Conservation (phyloP, 2,329 filamentous ascomycete genomes). For the Hypoxylon sp. region DNA sequence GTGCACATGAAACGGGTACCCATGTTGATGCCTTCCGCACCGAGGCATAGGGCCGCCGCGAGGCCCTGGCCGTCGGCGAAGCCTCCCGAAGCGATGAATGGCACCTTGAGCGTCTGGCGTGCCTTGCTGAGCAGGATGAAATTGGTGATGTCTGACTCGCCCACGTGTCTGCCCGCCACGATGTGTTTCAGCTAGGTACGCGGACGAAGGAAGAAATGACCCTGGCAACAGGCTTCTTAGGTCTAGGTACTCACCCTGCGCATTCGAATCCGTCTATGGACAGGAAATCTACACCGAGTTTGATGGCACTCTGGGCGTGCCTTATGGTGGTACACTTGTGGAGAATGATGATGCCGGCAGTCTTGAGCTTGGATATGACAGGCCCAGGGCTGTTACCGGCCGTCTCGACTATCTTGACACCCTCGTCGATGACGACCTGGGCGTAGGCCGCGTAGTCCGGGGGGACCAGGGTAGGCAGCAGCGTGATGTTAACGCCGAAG, state of each 20-base stretch:
- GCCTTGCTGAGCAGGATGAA: conserved; percentile 89
- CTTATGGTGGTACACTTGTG: conserved; percentile 99
- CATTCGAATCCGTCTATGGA: conserved; percentile 99
- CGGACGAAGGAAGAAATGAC: conserved; percentile 11
- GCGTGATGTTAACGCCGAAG: conserved; percentile 95
- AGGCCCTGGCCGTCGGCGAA: conserved; percentile 96
- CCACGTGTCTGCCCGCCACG: conserved; percentile 70
- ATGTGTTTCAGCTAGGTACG: conserved; percentile 33
- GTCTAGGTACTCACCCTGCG: conserved; percentile 71
- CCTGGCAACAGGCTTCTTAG: conserved; percentile 13
- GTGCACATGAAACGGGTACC: conserved; percentile 98
- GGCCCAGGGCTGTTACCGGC: conserved; percentile 90
- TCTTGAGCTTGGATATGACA: conserved; percentile 89
- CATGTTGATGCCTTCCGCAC: conserved; percentile 97
- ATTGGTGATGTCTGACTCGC: conserved; percentile 89
- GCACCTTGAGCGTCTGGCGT: conserved; percentile 83
- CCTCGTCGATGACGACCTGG: conserved; percentile 92
- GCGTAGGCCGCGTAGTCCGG: conserved; percentile 95
- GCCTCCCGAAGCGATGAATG: conserved; percentile 95
- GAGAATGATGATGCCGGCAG: conserved; percentile 80
- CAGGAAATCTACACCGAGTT: conserved; percentile 95
- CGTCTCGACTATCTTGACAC: conserved; percentile 90
- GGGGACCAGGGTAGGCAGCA: conserved; percentile 88
- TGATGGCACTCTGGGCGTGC: conserved; percentile 90
- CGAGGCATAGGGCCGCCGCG: conserved; percentile 88